Evolutionary conservation across 169 alveolate genomes (phyloP), one percentile per base, ranked within the genome.

Genomic region (Plasmodium relictum): DNA sequence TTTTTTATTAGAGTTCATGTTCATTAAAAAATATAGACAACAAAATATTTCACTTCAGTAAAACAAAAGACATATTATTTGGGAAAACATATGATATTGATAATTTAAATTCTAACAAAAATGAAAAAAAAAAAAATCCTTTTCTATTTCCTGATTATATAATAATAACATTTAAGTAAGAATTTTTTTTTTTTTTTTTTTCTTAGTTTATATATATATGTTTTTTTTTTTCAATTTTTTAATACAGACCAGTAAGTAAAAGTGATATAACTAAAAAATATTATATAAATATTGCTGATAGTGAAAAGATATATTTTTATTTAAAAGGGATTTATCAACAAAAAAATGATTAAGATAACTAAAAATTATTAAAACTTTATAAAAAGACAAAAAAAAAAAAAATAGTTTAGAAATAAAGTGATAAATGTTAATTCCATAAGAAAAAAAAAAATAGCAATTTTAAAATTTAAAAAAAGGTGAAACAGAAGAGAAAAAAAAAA

Each of bases 311-410:
- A 24, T 31, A 68, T 24, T 80, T 80, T 66, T 69, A 68, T 80
- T 80, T 80, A 80, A 80, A 80, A 71, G 90, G 83, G 66, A 45
- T 66, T 80, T 80, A 80, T 80, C 22, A 41, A 68, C 69, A 73
- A 80, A 80, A 66, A 44, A 68, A 80, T 80, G 62, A 42, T 48
- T 59, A 74, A n/a, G 24, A 61, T 59, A 61, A 56, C 45, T 41
- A 68, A 62, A 76, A 73, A 62, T 16, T 39, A 14, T 68, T 66
- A 80, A 66, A 50, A 31, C 6, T 52, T 54, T 41, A 61, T 69
- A 61, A 65, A 22, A 73, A 52, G 26, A 80, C 52, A 80, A 80
- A 54, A 80, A 58, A 65, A 62, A 22, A 58, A 80, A 74, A 22
- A 12, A 61, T 42, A 61, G 20, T 62, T 44, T 10, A 26, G 10